These are phyloP conservation scores for Vitis riparia DNA, from an alignment of 164 flowering plant species.

Conservation along the genomic window DNA sequence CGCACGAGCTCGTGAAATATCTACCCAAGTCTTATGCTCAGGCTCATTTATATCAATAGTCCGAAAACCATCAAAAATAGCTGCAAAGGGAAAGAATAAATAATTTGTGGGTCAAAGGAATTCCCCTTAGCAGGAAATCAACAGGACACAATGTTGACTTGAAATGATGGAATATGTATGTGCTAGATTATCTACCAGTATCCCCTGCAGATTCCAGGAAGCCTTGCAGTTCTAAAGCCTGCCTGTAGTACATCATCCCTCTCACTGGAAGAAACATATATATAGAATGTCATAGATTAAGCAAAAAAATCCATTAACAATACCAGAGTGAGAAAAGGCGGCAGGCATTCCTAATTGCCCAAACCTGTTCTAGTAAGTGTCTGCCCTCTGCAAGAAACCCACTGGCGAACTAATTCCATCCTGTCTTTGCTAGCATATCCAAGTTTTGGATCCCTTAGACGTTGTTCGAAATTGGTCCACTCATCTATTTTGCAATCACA, in stretches of 20 bases:
- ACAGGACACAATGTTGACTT: background rate
- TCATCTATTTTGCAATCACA: slow-evolving; percentile 53
- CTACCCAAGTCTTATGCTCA: slow-evolving; percentile 28
- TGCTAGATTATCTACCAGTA: slow-evolving; percentile 44
- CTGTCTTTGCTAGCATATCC: slow-evolving; percentile 30
- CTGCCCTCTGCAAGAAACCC: slow-evolving; percentile 98
- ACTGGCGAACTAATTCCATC: slow-evolving; percentile 47
- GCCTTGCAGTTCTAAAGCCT: slow-evolving; percentile 86
- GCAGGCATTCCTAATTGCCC: background rate
- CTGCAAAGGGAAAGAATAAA: slow-evolving; percentile 38
- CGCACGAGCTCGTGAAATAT: slow-evolving; percentile 68
- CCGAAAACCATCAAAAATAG: slow-evolving; percentile 47
- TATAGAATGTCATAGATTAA: background rate
- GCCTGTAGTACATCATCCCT: slow-evolving; percentile 98
- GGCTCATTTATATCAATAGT: slow-evolving; percentile 29
- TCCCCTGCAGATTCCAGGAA: slow-evolving; percentile 74
- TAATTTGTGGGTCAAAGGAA: background rate
- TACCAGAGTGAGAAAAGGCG: background rate
- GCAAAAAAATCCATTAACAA: slow-evolving; percentile 5
- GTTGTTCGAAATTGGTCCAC: slow-evolving; percentile 74
- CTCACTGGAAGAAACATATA: slow-evolving; percentile 56
- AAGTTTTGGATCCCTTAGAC: slow-evolving; percentile 35
- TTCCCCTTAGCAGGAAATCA: background rate
- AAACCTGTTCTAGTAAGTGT: slow-evolving; percentile 93
- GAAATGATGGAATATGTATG: background rate